Conservation (phyloP, 169 alveolate species). For the Babesia sp. region DNA sequence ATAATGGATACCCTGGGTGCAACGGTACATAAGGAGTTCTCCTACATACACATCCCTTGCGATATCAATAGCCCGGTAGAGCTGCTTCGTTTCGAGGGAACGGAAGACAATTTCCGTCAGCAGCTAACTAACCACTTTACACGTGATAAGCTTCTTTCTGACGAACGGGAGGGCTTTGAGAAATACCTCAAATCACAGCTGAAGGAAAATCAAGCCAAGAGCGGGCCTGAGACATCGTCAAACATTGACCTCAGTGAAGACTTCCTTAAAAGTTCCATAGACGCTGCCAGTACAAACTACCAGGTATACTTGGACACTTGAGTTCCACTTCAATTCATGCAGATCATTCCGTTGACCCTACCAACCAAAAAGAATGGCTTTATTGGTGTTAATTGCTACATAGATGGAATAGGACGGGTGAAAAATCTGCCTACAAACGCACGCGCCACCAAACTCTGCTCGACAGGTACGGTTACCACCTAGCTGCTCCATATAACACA, state of each 20-base stretch:
- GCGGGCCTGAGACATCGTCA: conserved; percentile 8
- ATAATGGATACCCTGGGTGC: conserved; percentile 57
- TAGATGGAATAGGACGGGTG: conserved; percentile 86
- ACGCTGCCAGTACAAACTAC: conserved; percentile 48
- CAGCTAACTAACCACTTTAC: conserved; percentile 47
- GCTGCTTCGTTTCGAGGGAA: conserved; percentile 53
- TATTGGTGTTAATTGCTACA: conserved; percentile 83
- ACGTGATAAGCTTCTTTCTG: conserved; percentile 42
- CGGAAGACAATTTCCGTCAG: conserved; percentile 52
- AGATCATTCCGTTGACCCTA: conserved; percentile 86
- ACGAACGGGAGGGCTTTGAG: conserved; percentile 58
- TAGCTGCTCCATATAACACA: background rate
- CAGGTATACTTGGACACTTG: conserved; percentile 30
- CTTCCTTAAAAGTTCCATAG: conserved; percentile 44
- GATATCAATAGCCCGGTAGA: conserved; percentile 62
- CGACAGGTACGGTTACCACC: conserved; percentile 66
- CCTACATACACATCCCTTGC: conserved; percentile 59
- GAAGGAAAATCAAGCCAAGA: conserved; percentile 39
- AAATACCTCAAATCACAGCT: conserved; percentile 34
- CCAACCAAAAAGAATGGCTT: conserved; percentile 81
- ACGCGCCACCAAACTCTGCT: conserved; percentile 86
- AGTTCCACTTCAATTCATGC: background rate
- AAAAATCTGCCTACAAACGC: conserved; percentile 85
- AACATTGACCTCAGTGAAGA: conserved; percentile 35
- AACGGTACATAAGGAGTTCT: conserved; percentile 46